A percentile compares a stretch with the other conserved stretches of the same genome.
Conservation (phyloP, 352 stramenopile genomes). For the Aphanomyces euteiches region DNA sequence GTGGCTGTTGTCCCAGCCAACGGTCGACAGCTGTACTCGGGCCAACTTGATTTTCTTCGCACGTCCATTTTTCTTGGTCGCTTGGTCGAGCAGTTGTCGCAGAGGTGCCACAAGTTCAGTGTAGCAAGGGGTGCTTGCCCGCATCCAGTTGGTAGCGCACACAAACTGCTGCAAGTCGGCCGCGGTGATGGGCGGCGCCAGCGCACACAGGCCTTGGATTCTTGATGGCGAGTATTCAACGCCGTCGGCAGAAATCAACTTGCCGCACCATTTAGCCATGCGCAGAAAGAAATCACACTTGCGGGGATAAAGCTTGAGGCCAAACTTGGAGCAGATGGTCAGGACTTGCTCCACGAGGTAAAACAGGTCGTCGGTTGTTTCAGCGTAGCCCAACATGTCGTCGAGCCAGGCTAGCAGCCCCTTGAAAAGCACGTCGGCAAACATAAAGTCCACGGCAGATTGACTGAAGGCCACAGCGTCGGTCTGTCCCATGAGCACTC, state of each 20-base stretch:
- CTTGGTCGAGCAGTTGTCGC: too few species aligned
- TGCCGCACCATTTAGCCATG: constrained; percentile 31
- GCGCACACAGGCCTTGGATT: constrained; percentile 32
- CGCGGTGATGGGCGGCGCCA: constrained; percentile 29
- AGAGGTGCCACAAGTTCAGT: too few species aligned
- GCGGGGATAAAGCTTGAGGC: constrained; percentile 39
- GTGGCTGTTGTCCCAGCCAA: too few species aligned
- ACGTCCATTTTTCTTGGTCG: too few species aligned
- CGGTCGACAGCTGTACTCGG: too few species aligned
- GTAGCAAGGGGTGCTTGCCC: too few species aligned
- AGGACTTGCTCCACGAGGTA: constrained; percentile 31
- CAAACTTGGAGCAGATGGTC: constrained; percentile 27
- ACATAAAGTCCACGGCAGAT: constrained; percentile 1
- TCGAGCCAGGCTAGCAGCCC: constrained; percentile 35
- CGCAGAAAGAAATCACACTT: constrained; percentile 41
- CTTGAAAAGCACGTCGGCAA: constrained; percentile 23
- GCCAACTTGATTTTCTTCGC: too few species aligned
- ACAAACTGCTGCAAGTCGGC: constrained; percentile 38
- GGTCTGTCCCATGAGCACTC: constrained; percentile 7
- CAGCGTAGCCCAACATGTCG: constrained; percentile 33
- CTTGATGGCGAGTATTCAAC: constrained; percentile 31
- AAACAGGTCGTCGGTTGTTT: constrained; percentile 25
- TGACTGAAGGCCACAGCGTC: neutral
- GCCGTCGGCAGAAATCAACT: constrained; percentile 30
- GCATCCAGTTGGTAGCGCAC: constrained; percentile 40